Conservation (phyloP, 768 basidiomycete species). For the Lactarius hatsudake region DNA sequence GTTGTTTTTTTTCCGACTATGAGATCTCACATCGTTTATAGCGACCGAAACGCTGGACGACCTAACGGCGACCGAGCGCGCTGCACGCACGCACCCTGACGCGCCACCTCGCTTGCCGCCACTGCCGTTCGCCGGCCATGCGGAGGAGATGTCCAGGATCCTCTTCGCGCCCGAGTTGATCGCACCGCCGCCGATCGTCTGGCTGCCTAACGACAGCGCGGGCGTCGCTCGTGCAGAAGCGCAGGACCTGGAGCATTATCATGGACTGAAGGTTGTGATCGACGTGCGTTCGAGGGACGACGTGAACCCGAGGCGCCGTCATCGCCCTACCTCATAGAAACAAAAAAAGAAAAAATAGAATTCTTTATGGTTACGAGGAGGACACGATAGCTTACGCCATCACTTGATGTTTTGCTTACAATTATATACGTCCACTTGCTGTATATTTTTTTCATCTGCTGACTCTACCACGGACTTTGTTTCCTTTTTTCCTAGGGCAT, state of each 20-base stretch:
- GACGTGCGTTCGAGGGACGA: constrained; percentile 59
- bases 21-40: constrained; percentile 29
- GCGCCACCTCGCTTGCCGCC: constrained; percentile 71
- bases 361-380: background rate
- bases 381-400: constrained; percentile 22
- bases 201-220: constrained; percentile 78
- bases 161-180: constrained; percentile 81
- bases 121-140: constrained; percentile 68
- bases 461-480: background rate
- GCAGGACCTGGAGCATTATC: constrained; percentile 70
- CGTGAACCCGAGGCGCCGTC: constrained; percentile 40
- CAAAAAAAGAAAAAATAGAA: background rate
- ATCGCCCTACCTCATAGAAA: constrained; percentile 21
- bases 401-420: constrained; percentile 9
- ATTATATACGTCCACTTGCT: constrained; percentile 1
- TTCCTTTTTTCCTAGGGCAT: background rate
- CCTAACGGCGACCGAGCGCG: constrained; percentile 72
- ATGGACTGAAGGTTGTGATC: constrained; percentile 65
- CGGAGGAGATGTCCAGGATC: constrained; percentile 72
- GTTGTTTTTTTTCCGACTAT: background rate
- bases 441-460: background rate
- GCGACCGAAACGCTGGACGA: constrained; percentile 81
- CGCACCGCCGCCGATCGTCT: constrained; percentile 75
- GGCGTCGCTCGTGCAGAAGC: constrained; percentile 75
- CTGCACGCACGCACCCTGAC: constrained; percentile 74